Evolutionary conservation across 108 stramenopile genomes (phyloP).

Genomic region (Skeletonema costatum): DNA sequence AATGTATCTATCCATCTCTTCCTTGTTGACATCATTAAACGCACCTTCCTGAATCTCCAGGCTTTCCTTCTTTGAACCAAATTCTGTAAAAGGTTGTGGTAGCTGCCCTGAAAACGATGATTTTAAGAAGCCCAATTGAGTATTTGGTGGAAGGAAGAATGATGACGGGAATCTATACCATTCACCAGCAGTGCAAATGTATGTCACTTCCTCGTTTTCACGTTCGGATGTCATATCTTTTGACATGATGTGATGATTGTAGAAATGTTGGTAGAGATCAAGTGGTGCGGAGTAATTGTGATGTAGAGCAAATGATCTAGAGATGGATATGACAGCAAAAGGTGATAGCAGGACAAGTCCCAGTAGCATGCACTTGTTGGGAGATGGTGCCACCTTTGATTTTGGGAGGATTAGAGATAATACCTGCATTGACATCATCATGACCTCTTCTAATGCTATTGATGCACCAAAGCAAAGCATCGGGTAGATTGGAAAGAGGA

Average conservation of each 20-base stretch:
- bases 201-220: constrained; percentile 7
- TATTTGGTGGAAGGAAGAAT: constrained; percentile 80
- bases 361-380: background rate
- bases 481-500: constrained; percentile 93
- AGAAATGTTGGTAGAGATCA: constrained; percentile 57
- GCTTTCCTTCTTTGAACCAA: constrained; percentile 53
- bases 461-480: constrained; percentile 62
- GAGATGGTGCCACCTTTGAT: background rate
- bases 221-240: background rate
- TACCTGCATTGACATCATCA: background rate
- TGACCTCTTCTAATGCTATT: constrained; percentile 20
- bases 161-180: constrained; percentile 96
- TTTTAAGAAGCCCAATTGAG: constrained; percentile 76
- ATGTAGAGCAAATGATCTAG: constrained; percentile 65
- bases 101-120: constrained; percentile 92
- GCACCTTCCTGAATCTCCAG: constrained; percentile 17
- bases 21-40: constrained; percentile 88
- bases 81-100: constrained; percentile 79
- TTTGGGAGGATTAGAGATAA: background rate
- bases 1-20: constrained; percentile 67
- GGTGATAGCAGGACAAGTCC: constrained; percentile 38
- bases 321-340: constrained; percentile 49
- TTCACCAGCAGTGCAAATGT: constrained; percentile 93
- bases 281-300: constrained; percentile 84
- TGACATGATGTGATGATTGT: constrained; percentile 2